phyloP scores from a whole-genome alignment of 2,329 filamentous ascomycete genomes.

The Aspergillus phoenicis region DNA sequence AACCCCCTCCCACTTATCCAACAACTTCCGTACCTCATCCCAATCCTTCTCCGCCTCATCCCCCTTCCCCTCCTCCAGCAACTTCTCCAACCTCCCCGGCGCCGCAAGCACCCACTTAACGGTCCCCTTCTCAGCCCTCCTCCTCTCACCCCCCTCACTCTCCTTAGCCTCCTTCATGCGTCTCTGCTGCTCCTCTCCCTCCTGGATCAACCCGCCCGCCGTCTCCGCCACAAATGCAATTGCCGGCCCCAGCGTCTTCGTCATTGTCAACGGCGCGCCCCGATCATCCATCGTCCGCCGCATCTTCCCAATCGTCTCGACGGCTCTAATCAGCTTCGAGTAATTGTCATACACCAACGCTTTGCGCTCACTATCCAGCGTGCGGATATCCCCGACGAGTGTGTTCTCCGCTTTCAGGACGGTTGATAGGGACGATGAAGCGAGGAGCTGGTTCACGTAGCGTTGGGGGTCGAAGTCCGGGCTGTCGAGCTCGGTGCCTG shows the following conservation, averaged over 20 bases:
- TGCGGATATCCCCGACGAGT: slow-evolving; percentile 71
- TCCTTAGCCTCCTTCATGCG: slow-evolving; percentile 32
- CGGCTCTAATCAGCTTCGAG: slow-evolving; percentile 92
- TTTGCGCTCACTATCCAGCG: slow-evolving; percentile 93
- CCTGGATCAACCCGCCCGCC: slow-evolving; percentile 42
- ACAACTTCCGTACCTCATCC: slow-evolving; percentile 41
- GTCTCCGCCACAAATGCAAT: slow-evolving; percentile 50
- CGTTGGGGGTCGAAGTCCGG: slow-evolving; percentile 71
- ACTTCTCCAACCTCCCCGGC: slow-evolving; percentile 41
- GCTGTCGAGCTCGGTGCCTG: slow-evolving; percentile 68
- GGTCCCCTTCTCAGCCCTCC: slow-evolving; percentile 42
- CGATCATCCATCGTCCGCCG: slow-evolving; percentile 51
- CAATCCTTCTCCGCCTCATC: slow-evolving; percentile 49
- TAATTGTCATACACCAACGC: slow-evolving; percentile 98
- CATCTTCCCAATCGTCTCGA: slow-evolving; percentile 85
- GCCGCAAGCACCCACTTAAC: slow-evolving; percentile 49
- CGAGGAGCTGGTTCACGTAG: slow-evolving; percentile 49
- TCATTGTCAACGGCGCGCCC: slow-evolving; percentile 48
- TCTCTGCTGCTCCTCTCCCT: slow-evolving; percentile 40
- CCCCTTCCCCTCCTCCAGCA: slow-evolving; percentile 41
- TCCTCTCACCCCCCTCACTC: slow-evolving; percentile 20
- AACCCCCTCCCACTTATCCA: slow-evolving; percentile 48
- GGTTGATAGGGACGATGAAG: slow-evolving; percentile 45
- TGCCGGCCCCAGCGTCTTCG: slow-evolving; percentile 46
- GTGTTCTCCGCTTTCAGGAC: slow-evolving; percentile 50